Conservation (phyloP, 2,329 filamentous ascomycete genomes). For the Trichoderma atroviride region DNA sequence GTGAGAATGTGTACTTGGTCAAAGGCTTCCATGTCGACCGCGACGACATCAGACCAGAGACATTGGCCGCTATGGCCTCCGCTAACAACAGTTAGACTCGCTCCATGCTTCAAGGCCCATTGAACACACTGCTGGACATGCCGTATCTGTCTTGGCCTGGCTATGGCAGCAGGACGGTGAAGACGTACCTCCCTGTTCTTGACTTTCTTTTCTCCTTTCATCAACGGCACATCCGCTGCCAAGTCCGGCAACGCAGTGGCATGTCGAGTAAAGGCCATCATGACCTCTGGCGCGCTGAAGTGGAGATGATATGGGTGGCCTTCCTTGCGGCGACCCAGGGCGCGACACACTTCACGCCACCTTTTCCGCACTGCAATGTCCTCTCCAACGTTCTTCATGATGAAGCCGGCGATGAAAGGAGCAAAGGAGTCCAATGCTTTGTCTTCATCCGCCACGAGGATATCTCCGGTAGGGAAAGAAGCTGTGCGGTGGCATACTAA, state of each 20-base stretch:
- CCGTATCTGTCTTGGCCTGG: conserved; percentile 49
- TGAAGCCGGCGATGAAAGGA: conserved; percentile 54
- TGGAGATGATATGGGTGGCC: conserved; percentile 43
- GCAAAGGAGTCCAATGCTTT: conserved; percentile 53
- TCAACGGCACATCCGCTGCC: conserved; percentile 44
- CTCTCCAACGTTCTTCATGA: conserved; percentile 36
- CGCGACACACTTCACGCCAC: conserved; percentile 58
- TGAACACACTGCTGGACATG: conserved; percentile 58
- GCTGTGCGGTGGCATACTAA: conserved; percentile 52
- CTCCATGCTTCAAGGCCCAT: conserved; percentile 55
- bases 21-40: conserved; percentile 63
- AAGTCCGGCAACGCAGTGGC: conserved; percentile 50
- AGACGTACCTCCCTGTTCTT: conserved; percentile 57
- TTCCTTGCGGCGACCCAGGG: conserved; percentile 46
- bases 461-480: conserved; percentile 49
- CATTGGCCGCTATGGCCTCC: conserved; percentile 65
- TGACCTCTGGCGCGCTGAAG: conserved; percentile 54
- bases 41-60: conserved; percentile 53
- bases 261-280: conserved; percentile 54
- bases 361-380: conserved; percentile 39
- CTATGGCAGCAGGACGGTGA: conserved; percentile 47
- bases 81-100: conserved; percentile 55
- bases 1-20: conserved; percentile 50
- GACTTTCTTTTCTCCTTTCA: conserved; percentile 37
- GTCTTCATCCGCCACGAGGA: conserved; percentile 50